These are phyloP conservation scores for Cladophialophora chaetospira DNA, from an alignment of 2,329 filamentous ascomycete genomes.

Conservation along the genomic window DNA sequence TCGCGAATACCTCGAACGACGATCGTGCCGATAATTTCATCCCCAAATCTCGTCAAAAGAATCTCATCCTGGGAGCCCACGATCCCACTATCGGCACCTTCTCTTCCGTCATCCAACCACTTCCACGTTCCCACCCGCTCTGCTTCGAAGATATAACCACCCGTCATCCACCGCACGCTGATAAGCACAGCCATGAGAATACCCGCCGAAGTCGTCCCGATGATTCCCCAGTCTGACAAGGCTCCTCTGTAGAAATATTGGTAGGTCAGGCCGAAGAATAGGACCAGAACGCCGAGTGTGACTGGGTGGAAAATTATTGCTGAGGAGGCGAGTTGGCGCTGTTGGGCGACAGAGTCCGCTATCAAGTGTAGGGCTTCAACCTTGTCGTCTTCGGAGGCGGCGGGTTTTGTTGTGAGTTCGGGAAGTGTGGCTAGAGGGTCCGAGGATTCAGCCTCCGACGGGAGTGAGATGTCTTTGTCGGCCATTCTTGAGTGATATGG, in stretches of 20 bases:
- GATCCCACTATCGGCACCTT: constrained; percentile 37
- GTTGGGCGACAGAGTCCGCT: constrained; percentile 79
- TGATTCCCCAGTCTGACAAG: constrained; percentile 55
- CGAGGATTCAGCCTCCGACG: background rate
- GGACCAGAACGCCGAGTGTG: constrained; percentile 45
- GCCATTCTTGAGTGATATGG: constrained; percentile 7
- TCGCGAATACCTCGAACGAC: constrained; percentile 52
- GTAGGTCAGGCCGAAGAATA: constrained; percentile 42
- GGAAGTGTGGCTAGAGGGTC: constrained; percentile 35
- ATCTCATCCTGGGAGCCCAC: constrained; percentile 57
- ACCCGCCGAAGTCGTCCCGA: constrained; percentile 61
- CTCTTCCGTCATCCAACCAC: constrained; percentile 58
- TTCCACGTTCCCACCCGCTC: constrained; percentile 60
- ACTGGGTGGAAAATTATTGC: constrained; percentile 65
- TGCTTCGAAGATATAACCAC: constrained; percentile 64
- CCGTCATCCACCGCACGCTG: constrained; percentile 61
- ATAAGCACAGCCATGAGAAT: constrained; percentile 66
- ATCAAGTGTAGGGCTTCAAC: constrained; percentile 70
- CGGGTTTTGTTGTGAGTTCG: constrained; percentile 37
- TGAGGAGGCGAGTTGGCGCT: constrained; percentile 68
- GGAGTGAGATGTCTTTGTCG: background rate
- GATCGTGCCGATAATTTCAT: constrained; percentile 69
- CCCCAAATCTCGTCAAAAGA: constrained; percentile 68
- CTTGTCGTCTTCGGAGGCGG: constrained; percentile 57
- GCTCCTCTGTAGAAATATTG: constrained; percentile 42